Base-by-base conservation (phyloP, 2,329 filamentous ascomycete species). In the Trichoderma aggressivum region DNA sequence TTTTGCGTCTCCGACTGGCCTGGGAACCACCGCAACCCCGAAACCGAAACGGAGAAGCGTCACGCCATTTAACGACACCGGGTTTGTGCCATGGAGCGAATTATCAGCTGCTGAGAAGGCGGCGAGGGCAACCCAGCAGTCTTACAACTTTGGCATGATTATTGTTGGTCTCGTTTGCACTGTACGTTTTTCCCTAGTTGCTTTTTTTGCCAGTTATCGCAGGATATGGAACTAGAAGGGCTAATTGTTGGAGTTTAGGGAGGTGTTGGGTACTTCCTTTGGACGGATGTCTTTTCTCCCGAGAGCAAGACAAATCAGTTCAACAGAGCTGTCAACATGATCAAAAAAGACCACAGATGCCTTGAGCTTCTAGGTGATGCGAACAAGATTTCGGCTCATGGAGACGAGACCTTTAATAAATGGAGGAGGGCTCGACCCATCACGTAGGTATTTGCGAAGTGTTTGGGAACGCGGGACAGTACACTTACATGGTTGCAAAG, bases 221-320 rank as follows among this genome's bases (percentile, higher is more conserved):
- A 16, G 7, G 18, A 32, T 16, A 21, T 36, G 14, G 39, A 11
- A 21, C 24, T n/a, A n/a, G 8, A 8, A 47, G 55, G 32, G 14
- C 70, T 76, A 24, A 30, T 50, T 28, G 39, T 70, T 73, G 21
- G 26, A 47, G 60, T 53, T 56, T 75, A 94, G 92, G 90, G 90
- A 73, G 90, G 89, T n/a, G 91, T 98, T 11, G 87, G 86, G 69
- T 94, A 93, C 76, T 86, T 96, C 63, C 85, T 97, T 26, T 97
- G 92, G 81, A 87, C 88, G 5, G 94, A 97, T 73, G 92, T 97
- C 58, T 93, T 97, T 80, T 92, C 92, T 5, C 87, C 92, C 24
- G 91, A 94, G 78, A 96, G 93, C 84, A 94, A 94, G 81, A 95
- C 92, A 18, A 88, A 90, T 70, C 90, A 96, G 79, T 98, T 97